Conservation (phyloP, 345 rosid genomes). For the Ceriops zippeliana region DNA sequence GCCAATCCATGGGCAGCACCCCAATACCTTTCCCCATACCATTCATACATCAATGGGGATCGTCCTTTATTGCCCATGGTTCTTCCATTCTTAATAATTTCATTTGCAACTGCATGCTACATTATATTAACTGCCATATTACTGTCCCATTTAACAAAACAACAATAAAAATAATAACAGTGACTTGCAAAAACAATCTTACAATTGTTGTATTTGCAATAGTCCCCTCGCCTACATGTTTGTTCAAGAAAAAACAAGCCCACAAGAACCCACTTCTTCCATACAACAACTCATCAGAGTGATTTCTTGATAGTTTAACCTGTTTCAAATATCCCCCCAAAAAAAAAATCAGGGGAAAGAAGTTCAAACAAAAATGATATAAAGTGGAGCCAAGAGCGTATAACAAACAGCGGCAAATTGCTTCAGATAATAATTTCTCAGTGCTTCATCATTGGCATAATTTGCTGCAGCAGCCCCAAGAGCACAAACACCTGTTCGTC, state of each 20-base stretch:
- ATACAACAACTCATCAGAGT: constrained; percentile 26
- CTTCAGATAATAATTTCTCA: constrained; percentile 22
- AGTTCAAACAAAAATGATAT: not conserved
- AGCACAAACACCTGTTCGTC: constrained; percentile 26
- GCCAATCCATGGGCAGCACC: constrained; percentile 34
- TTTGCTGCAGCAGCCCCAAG: constrained; percentile 32
- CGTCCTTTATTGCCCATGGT: constrained; percentile 19
- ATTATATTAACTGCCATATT: not conserved
- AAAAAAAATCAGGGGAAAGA: not conserved
- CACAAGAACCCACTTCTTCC: constrained; percentile 31
- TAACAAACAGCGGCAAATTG: constrained; percentile 19
- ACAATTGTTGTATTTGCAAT: constrained; percentile 22
- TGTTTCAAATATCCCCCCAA: constrained; percentile 9
- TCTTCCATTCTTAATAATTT: constrained; percentile 25
- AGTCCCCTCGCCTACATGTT: constrained; percentile 20
- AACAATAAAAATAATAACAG: not conserved
- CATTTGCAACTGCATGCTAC: constrained; percentile 22
- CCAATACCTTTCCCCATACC: constrained; percentile 32
- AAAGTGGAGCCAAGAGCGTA: not conserved
- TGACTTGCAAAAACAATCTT: not conserved
- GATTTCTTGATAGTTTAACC: constrained; percentile 18
- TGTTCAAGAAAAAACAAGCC: constrained; percentile 29
- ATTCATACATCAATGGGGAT: constrained; percentile 28
- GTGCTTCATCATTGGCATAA: constrained; percentile 22
- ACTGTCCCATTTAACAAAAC: not conserved